Evolutionary conservation across 257 asterid species (phyloP).

Genomic region (Solanum pimpinellifolium): DNA sequence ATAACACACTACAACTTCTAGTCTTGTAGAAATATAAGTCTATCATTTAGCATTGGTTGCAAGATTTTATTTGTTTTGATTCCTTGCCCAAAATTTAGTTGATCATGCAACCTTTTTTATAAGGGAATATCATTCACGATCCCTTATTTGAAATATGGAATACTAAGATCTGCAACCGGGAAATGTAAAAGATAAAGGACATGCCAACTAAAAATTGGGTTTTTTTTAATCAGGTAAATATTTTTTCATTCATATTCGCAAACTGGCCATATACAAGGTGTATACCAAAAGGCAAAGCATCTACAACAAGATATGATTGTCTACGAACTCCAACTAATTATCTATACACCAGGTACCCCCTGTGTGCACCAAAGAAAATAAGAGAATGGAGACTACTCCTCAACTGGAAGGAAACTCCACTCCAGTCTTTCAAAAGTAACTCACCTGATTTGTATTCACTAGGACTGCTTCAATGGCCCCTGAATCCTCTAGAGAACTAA

Average conservation of each 20-base stretch:
- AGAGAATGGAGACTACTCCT: neutral
- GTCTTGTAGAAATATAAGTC: neutral
- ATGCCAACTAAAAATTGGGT: neutral
- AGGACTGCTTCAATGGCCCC: slow-evolving; percentile 60
- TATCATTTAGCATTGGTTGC: neutral
- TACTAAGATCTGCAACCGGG: neutral
- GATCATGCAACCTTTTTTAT: neutral
- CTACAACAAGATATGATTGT: neutral
- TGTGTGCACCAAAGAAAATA: neutral
- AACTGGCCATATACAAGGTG: neutral
- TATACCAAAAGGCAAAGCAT: neutral
- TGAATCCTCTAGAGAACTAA: slow-evolving; percentile 48
- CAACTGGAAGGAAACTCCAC: neutral
- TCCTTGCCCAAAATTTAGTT: neutral
- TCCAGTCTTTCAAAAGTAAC: neutral
- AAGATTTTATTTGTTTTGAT: neutral
- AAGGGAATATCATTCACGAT: neutral
- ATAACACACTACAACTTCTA: neutral
- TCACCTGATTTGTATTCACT: slow-evolving; percentile 85
- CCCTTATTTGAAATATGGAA: neutral
- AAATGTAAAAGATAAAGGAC: neutral
- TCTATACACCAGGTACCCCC: neutral
- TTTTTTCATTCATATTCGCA: neutral
- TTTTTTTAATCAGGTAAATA: neutral
- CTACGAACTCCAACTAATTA: neutral